phyloP scores from a whole-genome alignment of 2,329 filamentous ascomycete genomes.

The Hypomyces rosellus region DNA sequence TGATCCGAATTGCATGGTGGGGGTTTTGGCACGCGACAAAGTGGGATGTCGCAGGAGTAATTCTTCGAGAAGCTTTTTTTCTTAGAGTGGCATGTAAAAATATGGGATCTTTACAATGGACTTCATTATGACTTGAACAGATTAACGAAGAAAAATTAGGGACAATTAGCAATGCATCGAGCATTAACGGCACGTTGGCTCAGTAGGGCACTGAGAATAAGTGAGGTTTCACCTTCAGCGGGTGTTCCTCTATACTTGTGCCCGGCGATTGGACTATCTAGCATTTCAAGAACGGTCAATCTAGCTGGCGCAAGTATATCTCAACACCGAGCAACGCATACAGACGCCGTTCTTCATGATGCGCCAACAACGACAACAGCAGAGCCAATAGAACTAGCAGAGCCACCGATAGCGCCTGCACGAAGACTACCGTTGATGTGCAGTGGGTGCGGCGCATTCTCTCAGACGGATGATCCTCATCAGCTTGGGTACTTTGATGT shows the following conservation, averaged over 20 bases:
- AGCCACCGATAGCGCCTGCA: neutral
- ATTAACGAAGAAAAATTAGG: neutral
- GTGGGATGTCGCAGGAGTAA: neutral
- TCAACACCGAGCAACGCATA: constrained; percentile 23
- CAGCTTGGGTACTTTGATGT: constrained; percentile 53
- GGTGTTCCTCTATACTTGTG: constrained; percentile 45
- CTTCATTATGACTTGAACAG: neutral
- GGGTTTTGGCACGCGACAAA: neutral
- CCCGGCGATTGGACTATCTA: constrained; percentile 32
- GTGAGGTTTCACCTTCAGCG: constrained; percentile 28
- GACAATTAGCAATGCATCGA: constrained; percentile 34
- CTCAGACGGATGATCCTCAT: constrained; percentile 47
- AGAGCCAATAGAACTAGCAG: neutral
- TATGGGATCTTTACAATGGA: neutral
- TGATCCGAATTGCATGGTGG: constrained; percentile 13
- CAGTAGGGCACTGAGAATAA: constrained; percentile 35
- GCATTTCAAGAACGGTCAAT: constrained; percentile 9
- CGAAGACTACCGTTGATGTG: constrained; percentile 50
- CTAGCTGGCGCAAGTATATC: neutral
- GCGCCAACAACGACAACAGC: constrained; percentile 1
- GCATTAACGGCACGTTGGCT: constrained; percentile 38
- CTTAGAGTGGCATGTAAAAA: neutral
- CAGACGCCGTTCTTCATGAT: constrained; percentile 12
- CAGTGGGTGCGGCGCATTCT: constrained; percentile 58
- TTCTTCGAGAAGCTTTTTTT: constrained; percentile 1